Percentiles rank a stretch among this genome's conserved stretches.
phyloP scores from a whole-genome alignment of 2,329 filamentous ascomycete genomes.

The Ophiostoma sp. region DNA sequence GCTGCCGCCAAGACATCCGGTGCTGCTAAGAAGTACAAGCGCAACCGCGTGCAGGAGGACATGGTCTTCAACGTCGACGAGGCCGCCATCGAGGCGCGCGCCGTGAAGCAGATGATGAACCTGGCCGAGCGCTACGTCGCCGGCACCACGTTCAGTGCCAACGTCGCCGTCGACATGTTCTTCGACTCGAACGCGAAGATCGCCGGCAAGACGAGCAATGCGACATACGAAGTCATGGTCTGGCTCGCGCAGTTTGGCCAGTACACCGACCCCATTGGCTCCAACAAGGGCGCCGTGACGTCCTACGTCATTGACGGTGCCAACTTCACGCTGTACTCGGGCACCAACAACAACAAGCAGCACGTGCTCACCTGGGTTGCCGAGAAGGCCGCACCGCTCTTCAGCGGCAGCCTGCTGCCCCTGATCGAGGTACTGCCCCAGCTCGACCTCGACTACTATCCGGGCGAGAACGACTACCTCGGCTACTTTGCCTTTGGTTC shows the following conservation, averaged over 20 bases:
- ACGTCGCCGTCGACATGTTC: slow-evolving; percentile 57
- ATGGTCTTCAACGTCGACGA: slow-evolving; percentile 10
- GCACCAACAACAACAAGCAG: slow-evolving; percentile 39
- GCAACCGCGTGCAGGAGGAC: background rate
- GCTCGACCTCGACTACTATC: slow-evolving; percentile 34
- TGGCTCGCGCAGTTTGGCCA: slow-evolving; percentile 44
- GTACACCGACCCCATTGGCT: slow-evolving; percentile 45
- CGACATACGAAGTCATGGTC: slow-evolving; percentile 36
- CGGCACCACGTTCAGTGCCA: slow-evolving; percentile 41
- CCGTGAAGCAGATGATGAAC: background rate
- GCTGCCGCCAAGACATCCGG: background rate
- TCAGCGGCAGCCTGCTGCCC: slow-evolving; percentile 44
- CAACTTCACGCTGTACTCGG: slow-evolving; percentile 41
- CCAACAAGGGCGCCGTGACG: slow-evolving; percentile 31
- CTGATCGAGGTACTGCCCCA: slow-evolving; percentile 40
- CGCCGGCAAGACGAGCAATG: slow-evolving; percentile 38
- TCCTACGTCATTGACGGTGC: slow-evolving; percentile 38
- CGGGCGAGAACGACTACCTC: slow-evolving; percentile 41
- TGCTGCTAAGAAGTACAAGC: background rate
- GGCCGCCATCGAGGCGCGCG: slow-evolving; percentile 10
- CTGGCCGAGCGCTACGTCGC: slow-evolving; percentile 49
- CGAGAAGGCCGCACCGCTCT: slow-evolving; percentile 34
- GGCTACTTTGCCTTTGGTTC: slow-evolving; percentile 50
- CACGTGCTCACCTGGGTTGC: slow-evolving; percentile 49
- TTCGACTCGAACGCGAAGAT: slow-evolving; percentile 41